Evolutionary conservation across 2,329 filamentous ascomycete species (phyloP), one percentile per base, ranked within the genome.

Genomic region (Endothia cerciana): DNA sequence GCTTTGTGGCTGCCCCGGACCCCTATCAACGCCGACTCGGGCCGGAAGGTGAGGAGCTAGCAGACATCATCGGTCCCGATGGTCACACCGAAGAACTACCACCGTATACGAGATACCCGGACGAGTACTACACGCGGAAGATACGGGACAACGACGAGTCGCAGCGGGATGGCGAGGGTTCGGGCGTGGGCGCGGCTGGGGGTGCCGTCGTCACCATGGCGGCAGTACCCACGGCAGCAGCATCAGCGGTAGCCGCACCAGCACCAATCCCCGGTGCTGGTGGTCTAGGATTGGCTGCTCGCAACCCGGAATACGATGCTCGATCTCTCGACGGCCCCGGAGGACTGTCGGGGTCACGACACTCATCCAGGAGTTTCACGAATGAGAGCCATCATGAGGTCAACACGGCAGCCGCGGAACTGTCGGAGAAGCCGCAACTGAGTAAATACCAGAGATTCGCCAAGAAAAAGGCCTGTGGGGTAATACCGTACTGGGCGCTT

Each of bases 71-170:
- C 61, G 93, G 93, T 1, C 91, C 91, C 0, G 88, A 97, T 73
- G 94, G 94, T 1, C 93, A 97, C 74, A 90, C 91, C 1, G 94
- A 98, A 77, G 92, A 97, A 76, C 81, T 97, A 22, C 94, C 94
- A 15, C 94, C 94, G 0, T 98, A 98, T 74, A 92, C 92, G 17
- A 85, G 93, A 75, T 97, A 96, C 77, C 92, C 94, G 2, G 91
- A 96, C 62, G 90, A 92, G 65, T 81, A 81, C 0, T 89, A 78
- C 77, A 85, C 74, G 74, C 85, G 76, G 82, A 93, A 85, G 72
- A 76, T 79, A 59, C 71, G 76, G 22, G 74, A 76, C 25, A 70
- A 74, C n/a, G 71, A 72, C 30, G 72, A 60, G 5, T 38, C 36
- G 11, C 64, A 60, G 30, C 62, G 40, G 4, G 57, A 66, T 71